Base-by-base conservation (phyloP, 805 yeast species). In the Saccharomycopsis guyanensis region DNA sequence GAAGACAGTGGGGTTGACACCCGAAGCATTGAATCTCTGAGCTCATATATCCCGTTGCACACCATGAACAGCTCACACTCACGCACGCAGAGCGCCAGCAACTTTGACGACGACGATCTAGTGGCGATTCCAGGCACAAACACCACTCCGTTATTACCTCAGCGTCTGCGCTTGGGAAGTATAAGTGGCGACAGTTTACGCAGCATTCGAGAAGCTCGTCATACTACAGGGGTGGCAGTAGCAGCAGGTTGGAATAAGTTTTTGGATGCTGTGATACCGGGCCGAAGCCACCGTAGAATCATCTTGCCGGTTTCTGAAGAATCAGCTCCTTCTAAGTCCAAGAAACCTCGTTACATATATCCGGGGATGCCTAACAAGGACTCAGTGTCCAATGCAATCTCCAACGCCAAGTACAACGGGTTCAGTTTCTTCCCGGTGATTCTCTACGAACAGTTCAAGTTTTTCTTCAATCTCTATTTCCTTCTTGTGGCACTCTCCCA, bases 401-500 rank as follows among this genome's bases (percentile, higher is more conserved):
- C 95, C 40, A 93, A 93, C 64, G 97, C 98, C 19, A 91, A 89
- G 64, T 93, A 93, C 65, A 86, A 86, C 56, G 86, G 93, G 2
- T 60, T 87, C 32, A 80, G 95, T 1, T 93, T 93, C 58, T 65
- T 93, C 7, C 99, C 99, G 2, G 72, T 86, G 37, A 79, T 93
- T 45, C 72, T 93, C 25, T 94, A 85, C 63, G 96, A 91, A 61
- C 99, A 93, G 69, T 93, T 93, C 78, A 88, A 89, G 67, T 91
- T 93, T 63, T 93, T 93, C 65, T 93, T 88, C 73, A 93, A 93
- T 64, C 68, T 93, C 40, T 93, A 93, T 64, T 93, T 93, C 60
- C 66, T 94, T 43, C 59, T 94, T 18, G 98, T 94, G 54, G 97
- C 98, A 13, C 72, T 94, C 50, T 88, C 97, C 3, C 98, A 93